phyloP scores from a whole-genome alignment of 78 protist genomes.

The Dictyostelium firmibasis region DNA sequence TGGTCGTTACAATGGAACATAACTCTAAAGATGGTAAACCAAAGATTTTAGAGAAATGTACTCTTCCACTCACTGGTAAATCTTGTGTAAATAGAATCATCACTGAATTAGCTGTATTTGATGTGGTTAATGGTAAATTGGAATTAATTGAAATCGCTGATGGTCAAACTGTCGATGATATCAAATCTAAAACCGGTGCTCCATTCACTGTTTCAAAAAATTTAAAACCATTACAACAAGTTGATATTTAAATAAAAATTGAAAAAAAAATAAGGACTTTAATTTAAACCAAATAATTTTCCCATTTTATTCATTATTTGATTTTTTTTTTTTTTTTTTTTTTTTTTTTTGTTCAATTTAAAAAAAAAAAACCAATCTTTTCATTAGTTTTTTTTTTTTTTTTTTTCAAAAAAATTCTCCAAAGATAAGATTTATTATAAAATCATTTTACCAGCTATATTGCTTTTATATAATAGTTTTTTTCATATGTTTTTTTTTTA shows the following conservation, averaged over 20 bases:
- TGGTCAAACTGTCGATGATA: conserved; percentile 42
- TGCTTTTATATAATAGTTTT: too few species aligned
- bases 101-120: conserved; percentile 90
- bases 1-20: conserved; percentile 98
- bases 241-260: not conserved
- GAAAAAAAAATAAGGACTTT: too few species aligned
- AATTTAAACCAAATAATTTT: too few species aligned
- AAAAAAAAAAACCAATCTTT: too few species aligned
- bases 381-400: too few species aligned
- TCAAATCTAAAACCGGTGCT: conserved; percentile 47
- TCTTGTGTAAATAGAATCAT: conserved; percentile 91
- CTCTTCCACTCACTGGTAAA: conserved; percentile 95
- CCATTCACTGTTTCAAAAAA: conserved; percentile 49
- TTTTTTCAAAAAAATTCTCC: too few species aligned
- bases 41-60: conserved; percentile 92
- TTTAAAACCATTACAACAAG: conserved; percentile 73
- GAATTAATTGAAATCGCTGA: conserved; percentile 47
- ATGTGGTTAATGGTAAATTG: conserved; percentile 21
- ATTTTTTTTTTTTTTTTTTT: too few species aligned
- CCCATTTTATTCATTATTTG: too few species aligned
- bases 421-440: too few species aligned
- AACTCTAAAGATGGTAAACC: conserved; percentile 92
- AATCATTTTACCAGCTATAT: too few species aligned
- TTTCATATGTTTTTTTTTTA: too few species aligned
- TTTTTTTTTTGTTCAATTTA: too few species aligned